Evolutionary conservation across 495 filamentous ascomycete genomes (phyloP).

Genomic region (Astrothelium subdiscretum): DNA sequence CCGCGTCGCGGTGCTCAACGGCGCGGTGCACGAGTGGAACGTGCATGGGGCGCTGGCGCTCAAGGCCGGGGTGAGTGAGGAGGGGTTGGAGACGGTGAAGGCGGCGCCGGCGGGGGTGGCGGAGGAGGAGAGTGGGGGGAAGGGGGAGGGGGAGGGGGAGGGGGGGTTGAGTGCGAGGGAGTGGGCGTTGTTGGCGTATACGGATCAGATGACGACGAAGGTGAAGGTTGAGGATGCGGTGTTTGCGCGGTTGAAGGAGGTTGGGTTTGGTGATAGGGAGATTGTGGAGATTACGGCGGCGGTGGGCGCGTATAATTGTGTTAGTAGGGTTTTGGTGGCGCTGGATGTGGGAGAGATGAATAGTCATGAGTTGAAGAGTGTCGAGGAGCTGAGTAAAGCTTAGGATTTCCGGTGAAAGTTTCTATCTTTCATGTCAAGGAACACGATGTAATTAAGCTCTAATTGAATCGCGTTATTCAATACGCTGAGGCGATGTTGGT

Average conservation of each 20-base stretch:
- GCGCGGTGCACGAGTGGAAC: slow-evolving; percentile 28
- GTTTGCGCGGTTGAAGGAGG: slow-evolving; percentile 34
- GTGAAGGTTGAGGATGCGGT: slow-evolving; percentile 21
- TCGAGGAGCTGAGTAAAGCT: slow-evolving; percentile 1
- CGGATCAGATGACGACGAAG: slow-evolving; percentile 24
- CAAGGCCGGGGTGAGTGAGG: slow-evolving; percentile 36
- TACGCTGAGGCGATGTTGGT: too few species aligned
- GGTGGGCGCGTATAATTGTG: slow-evolving; percentile 76
- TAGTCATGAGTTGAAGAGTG: slow-evolving; percentile 15
- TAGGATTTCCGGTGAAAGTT: too few species aligned
- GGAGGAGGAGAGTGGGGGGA: slow-evolving; percentile 13
- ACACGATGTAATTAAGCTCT: too few species aligned
- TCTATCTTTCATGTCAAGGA: too few species aligned
- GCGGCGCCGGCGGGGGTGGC: not conserved
- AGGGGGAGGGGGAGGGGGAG: slow-evolving; percentile 2
- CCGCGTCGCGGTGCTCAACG: slow-evolving; percentile 28
- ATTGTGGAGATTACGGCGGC: slow-evolving; percentile 51
- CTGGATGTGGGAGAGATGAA: slow-evolving; percentile 63
- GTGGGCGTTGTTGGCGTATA: slow-evolving; percentile 22
- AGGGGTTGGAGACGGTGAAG: slow-evolving; percentile 35
- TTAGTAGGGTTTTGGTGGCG: slow-evolving; percentile 73
- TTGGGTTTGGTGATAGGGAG: slow-evolving; percentile 35
- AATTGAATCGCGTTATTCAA: too few species aligned
- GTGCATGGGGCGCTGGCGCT: slow-evolving; percentile 21
- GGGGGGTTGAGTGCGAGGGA: slow-evolving; percentile 16